Base-by-base conservation (phyloP, 2,329 filamentous ascomycete genomes). In the Helicocarpus griseus region DNA sequence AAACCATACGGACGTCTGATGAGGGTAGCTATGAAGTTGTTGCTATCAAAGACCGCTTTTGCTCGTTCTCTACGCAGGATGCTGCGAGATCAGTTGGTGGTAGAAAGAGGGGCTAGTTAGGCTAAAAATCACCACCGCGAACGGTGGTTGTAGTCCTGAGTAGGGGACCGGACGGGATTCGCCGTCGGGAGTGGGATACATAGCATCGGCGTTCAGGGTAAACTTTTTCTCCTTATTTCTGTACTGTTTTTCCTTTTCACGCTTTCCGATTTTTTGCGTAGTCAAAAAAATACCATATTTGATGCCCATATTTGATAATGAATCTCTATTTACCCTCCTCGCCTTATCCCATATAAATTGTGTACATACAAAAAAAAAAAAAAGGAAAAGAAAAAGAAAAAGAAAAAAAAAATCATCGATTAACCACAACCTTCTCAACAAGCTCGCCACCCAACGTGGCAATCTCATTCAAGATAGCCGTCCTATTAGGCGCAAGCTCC, bases 11-110 rank as follows among this genome's bases (percentile, higher is more conserved):
- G 61, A 89, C 90, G 24, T 89, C 85, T 60, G 87, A 95, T 65
- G 93, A 97, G 75, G 93, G 93, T 47, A 95, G 89, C 58, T 98
- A 98, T 65, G 93, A 98, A 72, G 91, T 98, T 17, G 87, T 97
- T 28, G 85, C 88, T 9, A 95, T 98, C 70, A 94, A 94, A 75
- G 93, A 98, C 70, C 82, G 82, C 63, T 94, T 81, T 72, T 98
- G 93, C 67, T 84, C 88, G 24, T 95, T 95, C 69, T 87, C 87
- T 43, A 91, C 83, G 54, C 79, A 84, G 63, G 78, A 81, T 57
- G 70, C 76, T 36, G 69, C 76, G 51, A 74, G 74, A 62, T 38
- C 28, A 24, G 54, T 54, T 51, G 49, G 55, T 44, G 50, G 56
- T 43, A 29, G 39, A 31, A 50, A 43, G 41, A 51, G 47, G 28